Evolutionary conservation across 805 yeast genomes (phyloP).

Genomic region (Yamadazyma olivae): DNA sequence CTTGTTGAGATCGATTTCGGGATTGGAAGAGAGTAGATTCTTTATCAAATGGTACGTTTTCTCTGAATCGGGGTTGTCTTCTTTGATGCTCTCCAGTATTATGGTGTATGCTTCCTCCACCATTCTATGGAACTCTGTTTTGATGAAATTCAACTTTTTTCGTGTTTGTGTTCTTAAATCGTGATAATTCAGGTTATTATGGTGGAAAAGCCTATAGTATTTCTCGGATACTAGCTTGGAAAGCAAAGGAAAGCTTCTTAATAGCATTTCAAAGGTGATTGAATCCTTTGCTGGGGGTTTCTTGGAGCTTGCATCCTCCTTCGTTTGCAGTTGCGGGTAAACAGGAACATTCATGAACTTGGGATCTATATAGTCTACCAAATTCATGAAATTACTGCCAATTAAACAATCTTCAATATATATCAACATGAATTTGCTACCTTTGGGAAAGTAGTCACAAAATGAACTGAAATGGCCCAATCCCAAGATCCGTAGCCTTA

Average conservation of each 20-base stretch:
- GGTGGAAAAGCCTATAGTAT: conserved; percentile 38
- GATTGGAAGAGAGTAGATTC: conserved; percentile 28
- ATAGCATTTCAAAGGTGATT: conserved; percentile 32
- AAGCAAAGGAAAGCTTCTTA: conserved; percentile 37
- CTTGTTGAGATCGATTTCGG: conserved; percentile 45
- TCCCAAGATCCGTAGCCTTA: conserved; percentile 41
- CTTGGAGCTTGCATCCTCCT: neutral
- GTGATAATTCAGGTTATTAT: conserved; percentile 32
- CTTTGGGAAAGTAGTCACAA: conserved; percentile 57
- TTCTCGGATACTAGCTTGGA: conserved; percentile 38
- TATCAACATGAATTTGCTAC: conserved; percentile 53
- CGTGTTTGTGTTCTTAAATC: conserved; percentile 27
- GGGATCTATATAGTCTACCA: conserved; percentile 11
- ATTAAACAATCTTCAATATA: conserved; percentile 55
- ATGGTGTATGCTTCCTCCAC: conserved; percentile 33
- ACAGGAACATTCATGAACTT: neutral
- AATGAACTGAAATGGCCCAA: conserved; percentile 52
- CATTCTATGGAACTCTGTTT: conserved; percentile 28
- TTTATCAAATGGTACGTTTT: conserved; percentile 28
- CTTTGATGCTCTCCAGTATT: conserved; percentile 36
- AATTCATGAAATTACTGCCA: conserved; percentile 29
- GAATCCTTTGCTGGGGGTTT: neutral
- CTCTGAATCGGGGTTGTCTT: conserved; percentile 32
- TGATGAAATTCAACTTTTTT: conserved; percentile 23
- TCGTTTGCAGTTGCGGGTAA: neutral